Percentiles rank a stretch among this genome's conserved stretches.
phyloP scores from a whole-genome alignment of 1,284 basidiomycete species.

The Leccinum angustisporum region DNA sequence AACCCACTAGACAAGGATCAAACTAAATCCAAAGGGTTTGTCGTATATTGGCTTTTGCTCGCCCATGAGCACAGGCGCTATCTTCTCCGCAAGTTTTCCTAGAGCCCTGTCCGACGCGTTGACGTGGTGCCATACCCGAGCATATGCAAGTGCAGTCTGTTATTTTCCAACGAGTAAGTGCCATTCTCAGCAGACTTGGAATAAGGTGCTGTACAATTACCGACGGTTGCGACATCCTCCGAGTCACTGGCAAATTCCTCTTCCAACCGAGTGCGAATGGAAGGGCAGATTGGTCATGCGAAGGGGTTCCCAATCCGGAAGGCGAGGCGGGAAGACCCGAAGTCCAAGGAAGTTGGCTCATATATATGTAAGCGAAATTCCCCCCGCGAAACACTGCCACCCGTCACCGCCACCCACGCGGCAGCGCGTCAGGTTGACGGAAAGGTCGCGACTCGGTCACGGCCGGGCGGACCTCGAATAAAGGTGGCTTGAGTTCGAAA shows the following conservation, averaged over 20 bases:
- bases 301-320: no score
- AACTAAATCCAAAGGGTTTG: conserved; percentile 32
- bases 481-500: no score
- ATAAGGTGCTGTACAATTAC: conserved; percentile 51
- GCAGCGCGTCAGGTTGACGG: no score
- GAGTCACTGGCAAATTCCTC: not conserved
- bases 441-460: no score
- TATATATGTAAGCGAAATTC: no score
- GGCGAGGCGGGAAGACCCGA: no score
- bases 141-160: conserved; percentile 91
- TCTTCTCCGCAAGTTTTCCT: conserved; percentile 91
- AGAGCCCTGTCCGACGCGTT: conserved; percentile 88
- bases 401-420: no score
- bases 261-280: not conserved
- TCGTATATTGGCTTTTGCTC: conserved; percentile 99
- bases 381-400: no score
- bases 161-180: not conserved
- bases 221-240: conserved; percentile 60
- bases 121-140: conserved; percentile 94
- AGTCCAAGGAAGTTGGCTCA: no score
- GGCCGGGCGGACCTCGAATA: no score
- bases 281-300: not conserved
- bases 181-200: not conserved
- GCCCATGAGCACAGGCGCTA: conserved; percentile 96
- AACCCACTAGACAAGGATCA: conserved; percentile 63